A percentile compares a stretch with the other conserved stretches of the same genome.
phyloP scores from a whole-genome alignment of 2,329 filamentous ascomycete genomes.

The Oidium heveae region DNA sequence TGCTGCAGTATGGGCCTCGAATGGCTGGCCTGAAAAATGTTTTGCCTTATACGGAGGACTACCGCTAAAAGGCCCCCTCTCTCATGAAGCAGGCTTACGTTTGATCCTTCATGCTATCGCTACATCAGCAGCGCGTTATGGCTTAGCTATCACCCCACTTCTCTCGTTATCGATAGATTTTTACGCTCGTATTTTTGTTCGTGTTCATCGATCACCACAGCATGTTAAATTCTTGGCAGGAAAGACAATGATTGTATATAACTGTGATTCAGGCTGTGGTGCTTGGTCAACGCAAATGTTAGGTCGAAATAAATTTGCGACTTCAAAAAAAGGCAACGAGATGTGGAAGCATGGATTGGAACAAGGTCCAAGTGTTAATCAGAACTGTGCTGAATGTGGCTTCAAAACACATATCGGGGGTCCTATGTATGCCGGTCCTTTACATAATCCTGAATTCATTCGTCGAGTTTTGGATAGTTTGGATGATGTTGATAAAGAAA shows the following conservation, averaged over 20 bases:
- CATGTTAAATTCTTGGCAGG: slow-evolving; percentile 77
- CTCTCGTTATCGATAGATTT: slow-evolving; percentile 91
- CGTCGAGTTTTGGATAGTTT: slow-evolving; percentile 51
- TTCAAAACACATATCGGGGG: slow-evolving; percentile 69
- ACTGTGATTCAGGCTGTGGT: slow-evolving; percentile 77
- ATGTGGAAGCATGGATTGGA: slow-evolving; percentile 56
- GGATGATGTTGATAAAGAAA: slow-evolving; percentile 34
- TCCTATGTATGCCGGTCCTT: slow-evolving; percentile 80
- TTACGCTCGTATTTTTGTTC: slow-evolving; percentile 74
- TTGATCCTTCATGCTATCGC: slow-evolving; percentile 67
- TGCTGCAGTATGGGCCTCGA: slow-evolving; percentile 81
- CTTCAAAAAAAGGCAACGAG: slow-evolving; percentile 44
- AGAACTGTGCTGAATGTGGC: slow-evolving; percentile 59
- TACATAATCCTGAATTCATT: slow-evolving; percentile 70
- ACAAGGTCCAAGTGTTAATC: slow-evolving; percentile 39
- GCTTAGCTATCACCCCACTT: slow-evolving; percentile 68
- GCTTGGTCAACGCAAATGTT: slow-evolving; percentile 68
- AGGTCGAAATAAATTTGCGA: slow-evolving; percentile 37
- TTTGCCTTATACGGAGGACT: slow-evolving; percentile 84
- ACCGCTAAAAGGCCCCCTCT: slow-evolving; percentile 60
- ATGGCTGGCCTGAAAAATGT: slow-evolving; percentile 82
- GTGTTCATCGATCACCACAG: slow-evolving; percentile 51
- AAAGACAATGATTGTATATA: slow-evolving; percentile 83
- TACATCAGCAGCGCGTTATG: slow-evolving; percentile 58
- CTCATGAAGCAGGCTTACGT: slow-evolving; percentile 72